A percentile compares a stretch with the other conserved stretches of the same genome.
phyloP scores from a whole-genome alignment of 2,329 filamentous ascomycete genomes.

The Claviceps spartinae region DNA sequence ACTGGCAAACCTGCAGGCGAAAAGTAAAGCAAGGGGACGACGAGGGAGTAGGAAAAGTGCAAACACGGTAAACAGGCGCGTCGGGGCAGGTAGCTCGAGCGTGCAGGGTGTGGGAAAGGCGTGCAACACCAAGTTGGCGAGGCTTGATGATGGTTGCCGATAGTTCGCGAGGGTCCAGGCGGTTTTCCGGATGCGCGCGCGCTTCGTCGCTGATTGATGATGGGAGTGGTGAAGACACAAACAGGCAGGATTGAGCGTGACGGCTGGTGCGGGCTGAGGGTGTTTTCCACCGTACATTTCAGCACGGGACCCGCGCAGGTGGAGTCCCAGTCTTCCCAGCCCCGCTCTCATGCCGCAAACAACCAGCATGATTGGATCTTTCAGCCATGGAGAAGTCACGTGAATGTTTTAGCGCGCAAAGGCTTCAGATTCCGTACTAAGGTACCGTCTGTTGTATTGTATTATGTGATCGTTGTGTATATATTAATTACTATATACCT shows the following conservation, averaged over 20 bases:
- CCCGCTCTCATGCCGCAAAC: conserved; percentile 9
- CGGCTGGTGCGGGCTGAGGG: conserved; percentile 29
- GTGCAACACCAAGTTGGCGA: conserved; percentile 39
- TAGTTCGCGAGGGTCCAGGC: conserved; percentile 45
- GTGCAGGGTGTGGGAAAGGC: conserved; percentile 37
- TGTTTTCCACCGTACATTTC: conserved; percentile 27
- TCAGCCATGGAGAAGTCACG: background rate
- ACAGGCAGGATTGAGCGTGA: conserved; percentile 36
- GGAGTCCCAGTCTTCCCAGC: conserved; percentile 11
- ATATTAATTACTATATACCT: too few species aligned
- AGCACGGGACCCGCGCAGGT: conserved; percentile 25
- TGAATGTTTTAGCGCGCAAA: background rate
- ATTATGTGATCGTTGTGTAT: background rate
- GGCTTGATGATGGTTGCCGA: conserved; percentile 43
- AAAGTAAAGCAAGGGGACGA: conserved; percentile 6
- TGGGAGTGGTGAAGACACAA: conserved; percentile 39
- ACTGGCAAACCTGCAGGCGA: conserved; percentile 5
- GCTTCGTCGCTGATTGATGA: conserved; percentile 32
- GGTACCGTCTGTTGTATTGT: background rate
- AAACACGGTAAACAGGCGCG: conserved; percentile 26
- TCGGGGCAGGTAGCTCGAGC: conserved; percentile 27
- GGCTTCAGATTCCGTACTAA: background rate
- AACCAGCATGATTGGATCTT: conserved; percentile 7
- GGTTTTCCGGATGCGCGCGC: conserved; percentile 48
- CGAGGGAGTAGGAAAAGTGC: conserved; percentile 27